Base-by-base conservation (phyloP, 441 rosid genomes). In the Populus tomentosa region DNA sequence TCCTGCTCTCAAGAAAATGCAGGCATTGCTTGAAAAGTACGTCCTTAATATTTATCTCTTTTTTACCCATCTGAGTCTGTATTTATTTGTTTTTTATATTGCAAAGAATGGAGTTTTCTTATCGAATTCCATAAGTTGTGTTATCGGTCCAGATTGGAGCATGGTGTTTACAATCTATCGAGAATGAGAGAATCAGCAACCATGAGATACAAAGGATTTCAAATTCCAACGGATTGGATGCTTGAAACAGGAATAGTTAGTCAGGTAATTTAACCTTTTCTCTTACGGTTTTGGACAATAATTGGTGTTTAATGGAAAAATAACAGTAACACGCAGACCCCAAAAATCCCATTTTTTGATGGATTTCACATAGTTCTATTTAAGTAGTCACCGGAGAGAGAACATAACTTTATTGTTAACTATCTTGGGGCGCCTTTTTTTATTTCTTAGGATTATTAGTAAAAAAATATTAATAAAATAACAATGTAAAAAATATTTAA, bases 161-260 rank as follows among this genome's bases (percentile, higher is more conserved):
- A 91, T 66, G 92, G 97, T n/a, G 97, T 90, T 68, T 92, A 95
- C 82, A 92, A 92, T 84, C 85, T 95, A 33, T 92, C 97, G 32
- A 84, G 94, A 77, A 91, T 95, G 95, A 89, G 90, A 73, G 99
- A 95, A 87, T 92, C 99, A 0, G 93, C 97, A 0, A 82, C 93
- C 0, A 89, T 84, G 10, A 82, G 95, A 74, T 95, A 84, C 81
- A 90, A 82, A 77, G 84, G 80, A 38, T 90, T 90, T 73, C 94
- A 84, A 42, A 94, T 95, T 84, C 98, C 99, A 61, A 86, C 77
- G 81, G 89, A 87, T 67, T 95, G 99, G 99, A 92, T 95, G 97
- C 92, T 92, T 38, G 99, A 95, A 79, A 87, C 89, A 24, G 99
- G 98, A 69, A 88, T 92, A 26, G 88, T 89, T 10, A 90, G 88